A percentile compares a stretch with the other conserved stretches of the same genome.
These are phyloP conservation scores for Fusarium stilboides DNA, from an alignment of 2,329 filamentous ascomycete genomes.

Conservation along the genomic window DNA sequence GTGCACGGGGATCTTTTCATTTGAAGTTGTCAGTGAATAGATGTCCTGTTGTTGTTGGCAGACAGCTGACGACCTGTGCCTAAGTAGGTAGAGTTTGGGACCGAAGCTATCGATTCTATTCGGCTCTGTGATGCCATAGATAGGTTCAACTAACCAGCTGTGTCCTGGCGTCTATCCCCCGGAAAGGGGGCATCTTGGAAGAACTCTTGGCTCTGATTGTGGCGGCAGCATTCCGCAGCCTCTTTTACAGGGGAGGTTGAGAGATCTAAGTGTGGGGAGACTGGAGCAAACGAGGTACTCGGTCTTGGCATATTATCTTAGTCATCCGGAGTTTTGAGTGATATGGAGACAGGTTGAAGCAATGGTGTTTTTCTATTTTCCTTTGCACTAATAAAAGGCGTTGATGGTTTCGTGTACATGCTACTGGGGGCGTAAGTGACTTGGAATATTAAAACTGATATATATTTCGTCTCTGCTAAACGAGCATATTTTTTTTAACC, in stretches of 20 bases:
- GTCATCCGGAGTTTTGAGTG: background rate
- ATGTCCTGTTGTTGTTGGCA: constrained; percentile 12
- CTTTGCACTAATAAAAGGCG: too few species aligned
- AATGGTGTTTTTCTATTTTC: too few species aligned
- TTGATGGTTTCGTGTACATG: too few species aligned
- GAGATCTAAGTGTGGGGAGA: constrained; percentile 39
- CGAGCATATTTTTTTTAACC: background rate
- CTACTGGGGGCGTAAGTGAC: too few species aligned
- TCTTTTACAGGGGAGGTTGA: constrained; percentile 39
- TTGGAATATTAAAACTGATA: too few species aligned
- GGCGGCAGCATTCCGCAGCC: constrained; percentile 52
- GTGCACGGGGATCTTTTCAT: constrained; percentile 7
- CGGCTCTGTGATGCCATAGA: constrained; percentile 27
- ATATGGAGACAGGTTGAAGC: too few species aligned
- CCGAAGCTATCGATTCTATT: constrained; percentile 43
- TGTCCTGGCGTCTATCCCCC: constrained; percentile 44
- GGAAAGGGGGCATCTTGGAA: constrained; percentile 48
- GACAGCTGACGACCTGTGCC: constrained; percentile 3
- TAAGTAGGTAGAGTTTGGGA: constrained; percentile 29
- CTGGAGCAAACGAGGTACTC: background rate
- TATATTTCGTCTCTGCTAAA: too few species aligned
- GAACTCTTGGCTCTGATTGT: constrained; percentile 44
- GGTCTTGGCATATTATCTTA: constrained; percentile 2
- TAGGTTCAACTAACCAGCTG: constrained; percentile 29
- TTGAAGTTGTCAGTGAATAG: constrained; percentile 23